phyloP scores from a whole-genome alignment of 345 rosid genomes.

The Odontarrhena argentea region DNA sequence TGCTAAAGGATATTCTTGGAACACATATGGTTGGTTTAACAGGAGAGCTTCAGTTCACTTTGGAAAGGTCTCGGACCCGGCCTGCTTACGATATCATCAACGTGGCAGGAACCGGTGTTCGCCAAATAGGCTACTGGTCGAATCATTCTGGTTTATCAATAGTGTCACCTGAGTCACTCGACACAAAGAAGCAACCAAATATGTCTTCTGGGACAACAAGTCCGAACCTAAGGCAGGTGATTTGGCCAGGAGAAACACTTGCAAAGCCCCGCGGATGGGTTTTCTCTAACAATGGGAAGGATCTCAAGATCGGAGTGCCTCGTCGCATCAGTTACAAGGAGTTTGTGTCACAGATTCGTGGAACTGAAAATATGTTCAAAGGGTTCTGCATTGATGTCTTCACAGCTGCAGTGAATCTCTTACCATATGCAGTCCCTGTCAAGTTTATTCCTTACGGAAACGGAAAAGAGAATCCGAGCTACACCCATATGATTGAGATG shows the following conservation, averaged over 20 bases:
- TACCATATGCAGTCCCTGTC: conserved; percentile 83
- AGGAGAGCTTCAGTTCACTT: conserved; percentile 62
- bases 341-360: conserved; percentile 70
- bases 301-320: conserved; percentile 80
- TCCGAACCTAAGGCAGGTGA: conserved; percentile 61
- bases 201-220: conserved; percentile 49
- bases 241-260: conserved; percentile 94
- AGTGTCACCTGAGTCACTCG: conserved; percentile 64
- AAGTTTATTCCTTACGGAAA: conserved; percentile 74
- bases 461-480: conserved; percentile 76
- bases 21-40: conserved; percentile 77
- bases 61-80: conserved; percentile 54
- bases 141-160: conserved; percentile 82
- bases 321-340: conserved; percentile 69
- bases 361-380: conserved; percentile 60
- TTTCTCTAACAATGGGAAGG: conserved; percentile 86
- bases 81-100: conserved; percentile 87
- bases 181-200: conserved; percentile 56
- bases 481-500: conserved; percentile 64
- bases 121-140: conserved; percentile 88
- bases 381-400: conserved; percentile 95
- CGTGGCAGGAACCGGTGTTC: conserved; percentile 81
- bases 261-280: conserved; percentile 92
- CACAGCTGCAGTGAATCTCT: conserved; percentile 72
- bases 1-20: conserved; percentile 61